A percentile compares a stretch with the other conserved stretches of the same genome.
Conservation (phyloP, 2,329 filamentous ascomycete genomes). For the Alternaria gansuensis region DNA sequence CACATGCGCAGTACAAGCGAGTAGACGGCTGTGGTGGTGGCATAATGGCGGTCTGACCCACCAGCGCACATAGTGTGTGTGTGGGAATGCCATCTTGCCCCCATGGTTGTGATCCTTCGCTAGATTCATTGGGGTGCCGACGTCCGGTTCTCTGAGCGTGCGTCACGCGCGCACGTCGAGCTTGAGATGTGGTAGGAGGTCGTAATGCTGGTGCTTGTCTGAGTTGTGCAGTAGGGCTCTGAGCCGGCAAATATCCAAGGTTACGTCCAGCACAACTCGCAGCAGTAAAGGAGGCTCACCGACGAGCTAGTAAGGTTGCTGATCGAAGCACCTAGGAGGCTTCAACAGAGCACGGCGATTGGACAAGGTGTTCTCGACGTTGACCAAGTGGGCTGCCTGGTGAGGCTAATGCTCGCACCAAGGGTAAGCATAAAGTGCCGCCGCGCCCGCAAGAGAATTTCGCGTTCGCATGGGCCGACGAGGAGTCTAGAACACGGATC, state of each 20-base stretch:
- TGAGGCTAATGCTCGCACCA: constrained; percentile 32
- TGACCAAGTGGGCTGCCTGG: constrained; percentile 29
- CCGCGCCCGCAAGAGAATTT: constrained; percentile 39
- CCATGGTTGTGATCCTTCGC: constrained; percentile 9
- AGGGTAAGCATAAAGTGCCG: constrained; percentile 34
- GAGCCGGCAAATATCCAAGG: constrained; percentile 14
- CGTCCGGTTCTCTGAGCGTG: constrained; percentile 6
- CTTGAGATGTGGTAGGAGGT: constrained; percentile 10
- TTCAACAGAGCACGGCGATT: constrained; percentile 28
- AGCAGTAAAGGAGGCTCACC: constrained; percentile 23
- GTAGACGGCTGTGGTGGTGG: constrained; percentile 14
- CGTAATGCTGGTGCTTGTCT: constrained; percentile 11
- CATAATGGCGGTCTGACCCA: constrained; percentile 16
- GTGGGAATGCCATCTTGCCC: constrained; percentile 17
- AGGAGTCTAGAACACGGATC: constrained; percentile 48
- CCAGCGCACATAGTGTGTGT: constrained; percentile 10
- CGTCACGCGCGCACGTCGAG: constrained; percentile 13
- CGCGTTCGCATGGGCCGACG: constrained; percentile 36
- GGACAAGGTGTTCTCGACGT: constrained; percentile 23
- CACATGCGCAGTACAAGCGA: constrained; percentile 19
- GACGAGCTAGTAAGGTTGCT: constrained; percentile 25
- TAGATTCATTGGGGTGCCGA: constrained; percentile 4
- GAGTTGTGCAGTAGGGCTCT: constrained; percentile 17
- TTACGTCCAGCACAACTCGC: constrained; percentile 15
- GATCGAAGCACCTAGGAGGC: constrained; percentile 24